These are phyloP conservation scores for Phialophora chinensis DNA, from an alignment of 2,329 filamentous ascomycete species.

Conservation along the genomic window DNA sequence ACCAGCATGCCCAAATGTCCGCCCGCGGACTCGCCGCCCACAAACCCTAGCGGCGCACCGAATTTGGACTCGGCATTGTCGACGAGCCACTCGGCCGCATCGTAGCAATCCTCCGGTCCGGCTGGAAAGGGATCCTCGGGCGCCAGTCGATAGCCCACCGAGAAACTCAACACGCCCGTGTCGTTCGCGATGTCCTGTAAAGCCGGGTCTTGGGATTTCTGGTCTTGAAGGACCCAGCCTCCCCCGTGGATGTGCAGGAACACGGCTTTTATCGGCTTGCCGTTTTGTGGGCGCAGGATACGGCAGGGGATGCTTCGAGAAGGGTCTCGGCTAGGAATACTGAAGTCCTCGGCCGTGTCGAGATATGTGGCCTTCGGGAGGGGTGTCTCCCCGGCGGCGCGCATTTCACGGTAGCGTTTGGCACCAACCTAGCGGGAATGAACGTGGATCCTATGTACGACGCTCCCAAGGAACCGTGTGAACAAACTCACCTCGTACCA, in stretches of 20 bases:
- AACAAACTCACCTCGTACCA: slow-evolving; percentile 57
- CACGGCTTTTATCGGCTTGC: slow-evolving; percentile 50
- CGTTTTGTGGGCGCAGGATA: slow-evolving; percentile 58
- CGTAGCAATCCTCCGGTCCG: slow-evolving; percentile 62
- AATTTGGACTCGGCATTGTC: slow-evolving; percentile 53
- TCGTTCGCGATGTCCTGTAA: slow-evolving; percentile 59
- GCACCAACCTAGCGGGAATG: slow-evolving; percentile 55
- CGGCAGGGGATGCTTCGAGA: slow-evolving; percentile 60
- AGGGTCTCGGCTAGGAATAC: slow-evolving; percentile 59
- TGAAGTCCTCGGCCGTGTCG: slow-evolving; percentile 53
- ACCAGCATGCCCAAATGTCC: slow-evolving; percentile 57
- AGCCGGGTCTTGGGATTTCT: slow-evolving; percentile 52
- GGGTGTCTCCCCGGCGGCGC: slow-evolving; percentile 59
- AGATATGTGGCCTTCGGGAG: slow-evolving; percentile 57
- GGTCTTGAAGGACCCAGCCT: slow-evolving; percentile 48
- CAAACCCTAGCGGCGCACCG: slow-evolving; percentile 52
- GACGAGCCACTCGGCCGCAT: slow-evolving; percentile 61
- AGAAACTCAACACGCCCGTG: slow-evolving; percentile 57
- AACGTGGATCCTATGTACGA: neutral
- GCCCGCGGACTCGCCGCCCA: slow-evolving; percentile 59
- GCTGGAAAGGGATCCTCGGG: slow-evolving; percentile 65
- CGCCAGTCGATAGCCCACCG: slow-evolving; percentile 65
- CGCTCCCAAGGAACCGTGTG: neutral
- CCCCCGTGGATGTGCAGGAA: slow-evolving; percentile 64
- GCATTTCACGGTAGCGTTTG: slow-evolving; percentile 60